Percentiles rank a stretch among this genome's conserved stretches.
Evolutionary conservation across 805 yeast species (phyloP).

Genomic region (Candida sonorensis): DNA sequence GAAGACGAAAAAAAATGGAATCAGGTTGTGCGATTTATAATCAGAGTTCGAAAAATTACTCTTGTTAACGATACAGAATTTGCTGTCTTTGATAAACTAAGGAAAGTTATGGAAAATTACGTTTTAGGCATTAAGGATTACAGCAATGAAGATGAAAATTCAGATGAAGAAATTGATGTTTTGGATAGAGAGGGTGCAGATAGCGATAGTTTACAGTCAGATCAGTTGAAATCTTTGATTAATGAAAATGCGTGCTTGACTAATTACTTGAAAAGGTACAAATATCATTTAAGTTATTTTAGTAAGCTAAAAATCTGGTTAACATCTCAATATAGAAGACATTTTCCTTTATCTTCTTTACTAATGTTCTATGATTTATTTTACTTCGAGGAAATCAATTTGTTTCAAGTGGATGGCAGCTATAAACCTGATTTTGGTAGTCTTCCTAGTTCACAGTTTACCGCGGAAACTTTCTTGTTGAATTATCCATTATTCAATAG

Average conservation of each 20-base stretch:
- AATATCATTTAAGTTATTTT: slow-evolving; percentile 1
- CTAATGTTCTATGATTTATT: slow-evolving; percentile 4
- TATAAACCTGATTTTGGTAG: slow-evolving; percentile 7
- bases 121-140: too few species aligned
- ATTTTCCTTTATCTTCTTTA: slow-evolving; percentile 1
- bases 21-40: slow-evolving; percentile 10
- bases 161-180: too few species aligned
- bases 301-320: slow-evolving; percentile 3
- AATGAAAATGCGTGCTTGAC: slow-evolving; percentile 1
- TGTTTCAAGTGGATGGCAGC: slow-evolving; percentile 4
- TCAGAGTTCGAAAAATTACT: slow-evolving; percentile 3
- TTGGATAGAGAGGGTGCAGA: too few species aligned
- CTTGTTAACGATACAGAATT: neutral
- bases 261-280: slow-evolving; percentile 2
- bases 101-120: too few species aligned
- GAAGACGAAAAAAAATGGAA: slow-evolving; percentile 10
- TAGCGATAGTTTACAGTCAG: too few species aligned
- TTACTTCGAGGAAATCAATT: slow-evolving; percentile 3
- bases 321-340: neutral
- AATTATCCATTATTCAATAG: slow-evolving; percentile 62
- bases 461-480: slow-evolving; percentile 35
- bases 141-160: too few species aligned
- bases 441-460: too few species aligned
- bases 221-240: too few species aligned
- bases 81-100: slow-evolving; percentile 4